Conservation (phyloP, 2,329 filamentous ascomycete species). For the Ophiosphaerella herpotricha region DNA sequence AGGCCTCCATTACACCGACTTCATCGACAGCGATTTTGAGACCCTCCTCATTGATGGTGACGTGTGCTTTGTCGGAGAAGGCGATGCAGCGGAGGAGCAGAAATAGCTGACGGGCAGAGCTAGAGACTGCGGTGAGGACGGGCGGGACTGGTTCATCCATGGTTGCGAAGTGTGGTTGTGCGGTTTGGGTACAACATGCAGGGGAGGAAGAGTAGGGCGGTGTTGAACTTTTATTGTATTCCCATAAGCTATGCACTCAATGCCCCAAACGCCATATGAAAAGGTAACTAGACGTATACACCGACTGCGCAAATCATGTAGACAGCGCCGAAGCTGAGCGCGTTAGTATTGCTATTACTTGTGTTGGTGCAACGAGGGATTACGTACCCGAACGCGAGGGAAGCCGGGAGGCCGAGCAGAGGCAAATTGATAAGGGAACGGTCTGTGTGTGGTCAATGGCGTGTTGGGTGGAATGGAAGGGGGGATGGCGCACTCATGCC, state of each 20-base stretch:
- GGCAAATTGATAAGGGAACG: slow-evolving; percentile 78
- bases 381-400: slow-evolving; percentile 84
- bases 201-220: slow-evolving; percentile 14
- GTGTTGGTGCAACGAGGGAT: background rate
- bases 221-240: slow-evolving; percentile 45
- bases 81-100: slow-evolving; percentile 66
- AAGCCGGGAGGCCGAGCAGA: slow-evolving; percentile 81
- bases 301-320: slow-evolving; percentile 99
- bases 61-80: slow-evolving; percentile 63
- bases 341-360: background rate
- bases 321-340: slow-evolving; percentile 84
- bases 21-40: slow-evolving; percentile 89
- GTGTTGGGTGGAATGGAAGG: background rate
- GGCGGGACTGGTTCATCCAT: slow-evolving; percentile 50
- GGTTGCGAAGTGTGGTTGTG: slow-evolving; percentile 10
- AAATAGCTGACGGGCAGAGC: slow-evolving; percentile 76
- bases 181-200: slow-evolving; percentile 1
- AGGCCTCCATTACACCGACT: slow-evolving; percentile 85
- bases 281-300: slow-evolving; percentile 80
- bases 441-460: slow-evolving; percentile 69
- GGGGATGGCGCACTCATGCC: slow-evolving; percentile 70
- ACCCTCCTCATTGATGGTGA: slow-evolving; percentile 84
- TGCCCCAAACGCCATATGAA: slow-evolving; percentile 33
- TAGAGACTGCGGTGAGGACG: slow-evolving; percentile 75
- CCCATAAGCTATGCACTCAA: slow-evolving; percentile 43